Percentiles rank a stretch among this genome's conserved stretches.
Conservation (phyloP, 768 basidiomycete species). For the Termitomyces sp. region DNA sequence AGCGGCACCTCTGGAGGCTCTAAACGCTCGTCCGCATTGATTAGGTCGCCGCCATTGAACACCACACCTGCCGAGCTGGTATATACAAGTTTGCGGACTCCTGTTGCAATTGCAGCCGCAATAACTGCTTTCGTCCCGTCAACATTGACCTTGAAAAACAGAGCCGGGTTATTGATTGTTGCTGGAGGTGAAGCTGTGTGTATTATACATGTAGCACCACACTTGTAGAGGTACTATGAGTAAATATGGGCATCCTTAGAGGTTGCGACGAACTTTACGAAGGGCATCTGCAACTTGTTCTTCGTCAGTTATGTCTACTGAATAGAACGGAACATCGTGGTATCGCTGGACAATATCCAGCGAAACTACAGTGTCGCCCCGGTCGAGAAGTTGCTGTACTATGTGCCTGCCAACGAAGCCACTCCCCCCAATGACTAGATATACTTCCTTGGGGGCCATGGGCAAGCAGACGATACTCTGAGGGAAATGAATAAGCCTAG, state of each 20-base stretch:
- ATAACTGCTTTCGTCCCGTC: slow-evolving; percentile 85
- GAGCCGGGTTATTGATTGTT: slow-evolving; percentile 50
- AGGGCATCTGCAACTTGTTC: slow-evolving; percentile 68
- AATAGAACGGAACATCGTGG: slow-evolving; percentile 81
- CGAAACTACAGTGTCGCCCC: slow-evolving; percentile 76
- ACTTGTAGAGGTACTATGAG: slow-evolving; percentile 39
- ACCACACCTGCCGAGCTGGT: slow-evolving; percentile 91
- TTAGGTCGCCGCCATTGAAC: slow-evolving; percentile 76
- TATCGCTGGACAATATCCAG: slow-evolving; percentile 93
- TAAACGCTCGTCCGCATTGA: slow-evolving; percentile 85
- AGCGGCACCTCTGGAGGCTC: slow-evolving; percentile 66
- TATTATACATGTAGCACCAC: slow-evolving; percentile 84
- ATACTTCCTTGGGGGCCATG: slow-evolving; percentile 49
- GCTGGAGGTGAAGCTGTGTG: slow-evolving; percentile 90
- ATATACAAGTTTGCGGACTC: slow-evolving; percentile 85
- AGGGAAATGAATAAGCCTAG: not conserved
- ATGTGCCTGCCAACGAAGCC: slow-evolving; percentile 91
- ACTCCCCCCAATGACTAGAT: slow-evolving; percentile 91
- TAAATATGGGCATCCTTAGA: not conserved
- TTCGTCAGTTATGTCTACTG: slow-evolving; percentile 83
- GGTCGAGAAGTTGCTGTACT: slow-evolving; percentile 74
- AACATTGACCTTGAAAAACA: slow-evolving; percentile 93
- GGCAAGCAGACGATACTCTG: not conserved
- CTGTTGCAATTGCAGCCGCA: slow-evolving; percentile 64
- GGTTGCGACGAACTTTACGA: slow-evolving; percentile 48